Conservation (phyloP, 1,284 basidiomycete species). For the Boletus semigastroideus region DNA sequence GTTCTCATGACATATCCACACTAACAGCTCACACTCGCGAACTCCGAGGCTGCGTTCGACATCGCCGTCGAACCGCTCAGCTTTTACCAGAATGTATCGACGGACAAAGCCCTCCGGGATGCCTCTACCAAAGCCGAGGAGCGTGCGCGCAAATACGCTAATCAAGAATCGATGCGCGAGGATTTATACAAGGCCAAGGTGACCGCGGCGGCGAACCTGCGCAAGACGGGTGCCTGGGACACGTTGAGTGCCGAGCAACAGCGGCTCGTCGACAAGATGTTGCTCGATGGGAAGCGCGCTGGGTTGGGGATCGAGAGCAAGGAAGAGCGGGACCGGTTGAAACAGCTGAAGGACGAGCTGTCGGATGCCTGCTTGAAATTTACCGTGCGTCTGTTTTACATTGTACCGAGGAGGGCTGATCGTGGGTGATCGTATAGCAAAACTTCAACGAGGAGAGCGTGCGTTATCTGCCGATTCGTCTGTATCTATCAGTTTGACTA, state of each 20-base stretch:
- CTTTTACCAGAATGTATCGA: slow-evolving; percentile 81
- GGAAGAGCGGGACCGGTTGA: slow-evolving; percentile 54
- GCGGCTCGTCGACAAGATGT: slow-evolving; percentile 73
- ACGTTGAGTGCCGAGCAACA: slow-evolving; percentile 65
- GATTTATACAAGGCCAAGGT: slow-evolving; percentile 75
- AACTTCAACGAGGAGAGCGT: slow-evolving; percentile 87
- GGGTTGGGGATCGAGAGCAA: slow-evolving; percentile 71
- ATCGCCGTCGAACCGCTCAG: slow-evolving; percentile 54
- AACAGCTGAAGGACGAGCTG: slow-evolving; percentile 63
- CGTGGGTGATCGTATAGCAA: slow-evolving; percentile 47
- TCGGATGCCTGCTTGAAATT: slow-evolving; percentile 73
- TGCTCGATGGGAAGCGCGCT: slow-evolving; percentile 73
- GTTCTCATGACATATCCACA: no score
- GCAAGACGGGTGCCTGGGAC: slow-evolving; percentile 53
- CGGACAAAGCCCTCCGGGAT: slow-evolving; percentile 68
- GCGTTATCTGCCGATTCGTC: slow-evolving; percentile 8
- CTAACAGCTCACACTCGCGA: slow-evolving; percentile 49
- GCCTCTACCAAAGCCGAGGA: slow-evolving; percentile 72
- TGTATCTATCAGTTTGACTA: neutral
- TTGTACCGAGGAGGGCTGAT: neutral
- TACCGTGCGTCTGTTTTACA: slow-evolving; percentile 45
- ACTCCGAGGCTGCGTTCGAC: slow-evolving; percentile 57
- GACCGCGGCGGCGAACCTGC: slow-evolving; percentile 66
- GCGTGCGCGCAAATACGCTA: slow-evolving; percentile 62
- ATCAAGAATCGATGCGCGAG: slow-evolving; percentile 73